These are phyloP conservation scores for Aspergillus unguis DNA, from an alignment of 2,329 filamentous ascomycete species.

Conservation along the genomic window DNA sequence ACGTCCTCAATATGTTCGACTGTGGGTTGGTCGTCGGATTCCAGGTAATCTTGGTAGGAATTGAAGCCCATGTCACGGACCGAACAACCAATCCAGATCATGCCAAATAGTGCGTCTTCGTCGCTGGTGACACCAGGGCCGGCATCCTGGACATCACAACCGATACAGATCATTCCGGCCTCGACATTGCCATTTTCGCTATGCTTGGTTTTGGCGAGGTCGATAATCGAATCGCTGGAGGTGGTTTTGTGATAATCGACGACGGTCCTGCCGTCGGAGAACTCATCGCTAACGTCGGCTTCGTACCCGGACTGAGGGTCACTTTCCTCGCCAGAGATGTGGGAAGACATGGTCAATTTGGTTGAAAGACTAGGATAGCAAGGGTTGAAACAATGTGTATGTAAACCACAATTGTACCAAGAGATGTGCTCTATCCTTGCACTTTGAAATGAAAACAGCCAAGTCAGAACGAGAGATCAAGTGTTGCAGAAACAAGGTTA, in stretches of 20 bases:
- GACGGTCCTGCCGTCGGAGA: not conserved
- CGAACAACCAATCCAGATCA: not conserved
- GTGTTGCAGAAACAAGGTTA: not conserved
- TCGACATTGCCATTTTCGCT: not conserved
- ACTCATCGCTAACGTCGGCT: not conserved
- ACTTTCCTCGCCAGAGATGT: not conserved
- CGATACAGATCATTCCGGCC: not conserved
- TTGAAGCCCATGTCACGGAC: not conserved
- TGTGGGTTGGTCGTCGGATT: not conserved
- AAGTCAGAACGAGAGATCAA: not conserved
- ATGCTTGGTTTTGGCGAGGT: too few relatives aligned
- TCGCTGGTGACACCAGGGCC: not conserved
- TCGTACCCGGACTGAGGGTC: not conserved
- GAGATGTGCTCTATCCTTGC: not conserved
- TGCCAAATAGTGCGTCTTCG: not conserved
- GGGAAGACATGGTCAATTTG: not conserved
- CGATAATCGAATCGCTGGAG: too few relatives aligned
- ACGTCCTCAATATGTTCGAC: constrained; percentile 3
- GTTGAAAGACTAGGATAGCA: not conserved
- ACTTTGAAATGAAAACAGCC: not conserved
- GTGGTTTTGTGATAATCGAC: not conserved
- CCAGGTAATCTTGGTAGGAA: not conserved
- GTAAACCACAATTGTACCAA: not conserved
- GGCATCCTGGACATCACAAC: not conserved
- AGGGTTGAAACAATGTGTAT: not conserved